phyloP scores from a whole-genome alignment of 768 basidiomycete species.

The Pleurotus sapidus region DNA sequence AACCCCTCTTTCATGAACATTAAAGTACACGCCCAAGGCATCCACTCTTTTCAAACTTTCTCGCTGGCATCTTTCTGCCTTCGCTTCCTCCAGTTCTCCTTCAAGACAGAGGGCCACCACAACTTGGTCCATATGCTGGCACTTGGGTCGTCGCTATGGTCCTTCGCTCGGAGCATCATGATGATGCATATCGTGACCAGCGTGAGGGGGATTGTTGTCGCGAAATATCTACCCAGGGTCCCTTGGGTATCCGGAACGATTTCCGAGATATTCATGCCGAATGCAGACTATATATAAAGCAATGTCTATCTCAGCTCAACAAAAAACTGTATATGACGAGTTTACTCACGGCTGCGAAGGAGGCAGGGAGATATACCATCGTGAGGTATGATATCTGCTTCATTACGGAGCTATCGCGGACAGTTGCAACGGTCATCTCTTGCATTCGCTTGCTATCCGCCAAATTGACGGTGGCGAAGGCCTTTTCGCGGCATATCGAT shows the following conservation, averaged over 20 bases:
- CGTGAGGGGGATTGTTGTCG: conserved; percentile 43
- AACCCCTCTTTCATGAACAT: too few relatives aligned
- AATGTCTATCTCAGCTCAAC: too few relatives aligned
- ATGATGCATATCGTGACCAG: conserved; percentile 51
- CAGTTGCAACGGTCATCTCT: conserved; percentile 35
- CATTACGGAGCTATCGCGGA: conserved; percentile 29
- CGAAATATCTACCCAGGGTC: conserved; percentile 40
- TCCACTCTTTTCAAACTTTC: not conserved
- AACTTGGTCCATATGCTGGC: not conserved
- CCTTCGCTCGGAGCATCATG: conserved; percentile 47
- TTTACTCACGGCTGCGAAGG: conserved; percentile 27
- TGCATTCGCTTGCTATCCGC: conserved; percentile 43
- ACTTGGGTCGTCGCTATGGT: not conserved
- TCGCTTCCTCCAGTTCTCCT: not conserved
- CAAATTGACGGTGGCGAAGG: conserved; percentile 46
- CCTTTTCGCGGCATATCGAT: conserved; percentile 20
- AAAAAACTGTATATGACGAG: too few relatives aligned
- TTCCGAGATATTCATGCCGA: conserved; percentile 35
- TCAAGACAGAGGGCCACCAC: conserved; percentile 6
- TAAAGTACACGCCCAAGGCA: too few relatives aligned
- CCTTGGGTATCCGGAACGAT: conserved; percentile 23
- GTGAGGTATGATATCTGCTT: conserved; percentile 44
- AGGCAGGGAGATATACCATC: conserved; percentile 48
- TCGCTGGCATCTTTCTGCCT: not conserved
- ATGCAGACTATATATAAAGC: conserved; percentile 23